phyloP scores from a whole-genome alignment of 768 basidiomycete species.

The Roridomyces roridus region DNA sequence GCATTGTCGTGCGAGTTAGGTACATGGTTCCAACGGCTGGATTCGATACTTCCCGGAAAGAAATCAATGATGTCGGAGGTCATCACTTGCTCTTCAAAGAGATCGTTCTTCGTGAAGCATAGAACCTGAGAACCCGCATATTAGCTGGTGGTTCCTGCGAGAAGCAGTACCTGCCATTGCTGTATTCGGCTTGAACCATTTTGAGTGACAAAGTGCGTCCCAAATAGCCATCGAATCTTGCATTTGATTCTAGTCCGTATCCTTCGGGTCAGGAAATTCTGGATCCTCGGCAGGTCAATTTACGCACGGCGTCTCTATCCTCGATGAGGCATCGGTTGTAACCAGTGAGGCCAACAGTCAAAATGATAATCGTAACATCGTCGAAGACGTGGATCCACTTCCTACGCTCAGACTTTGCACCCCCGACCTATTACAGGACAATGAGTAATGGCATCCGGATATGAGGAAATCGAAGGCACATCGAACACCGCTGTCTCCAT shows the following conservation, averaged over 20 bases:
- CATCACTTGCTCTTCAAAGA: slow-evolving; percentile 84
- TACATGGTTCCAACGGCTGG: no score
- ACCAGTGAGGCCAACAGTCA: slow-evolving; percentile 88
- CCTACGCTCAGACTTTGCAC: slow-evolving; percentile 90
- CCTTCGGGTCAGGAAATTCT: no score
- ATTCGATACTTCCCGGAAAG: slow-evolving; percentile 79
- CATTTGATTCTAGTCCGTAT: slow-evolving; percentile 99
- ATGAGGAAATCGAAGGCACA: slow-evolving; percentile 33
- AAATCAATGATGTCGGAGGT: slow-evolving; percentile 85
- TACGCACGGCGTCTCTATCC: slow-evolving; percentile 83
- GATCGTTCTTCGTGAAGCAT: slow-evolving; percentile 94
- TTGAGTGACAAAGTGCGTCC: slow-evolving; percentile 97
- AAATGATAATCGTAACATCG: slow-evolving; percentile 92
- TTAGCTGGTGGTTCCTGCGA: background rate
- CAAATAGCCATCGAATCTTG: slow-evolving; percentile 97
- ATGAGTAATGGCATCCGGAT: background rate
- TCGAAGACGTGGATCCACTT: slow-evolving; percentile 97
- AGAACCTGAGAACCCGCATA: slow-evolving; percentile 63
- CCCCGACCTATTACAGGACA: slow-evolving; percentile 51
- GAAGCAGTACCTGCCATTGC: slow-evolving; percentile 69
- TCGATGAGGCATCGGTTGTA: slow-evolving; percentile 95
- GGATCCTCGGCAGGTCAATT: background rate
- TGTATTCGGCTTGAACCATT: slow-evolving; percentile 95
- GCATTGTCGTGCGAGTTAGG: no score
- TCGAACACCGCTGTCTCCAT: slow-evolving; percentile 92